These are phyloP conservation scores for Tuber aestivum DNA, from an alignment of 495 filamentous ascomycete species.

Conservation along the genomic window DNA sequence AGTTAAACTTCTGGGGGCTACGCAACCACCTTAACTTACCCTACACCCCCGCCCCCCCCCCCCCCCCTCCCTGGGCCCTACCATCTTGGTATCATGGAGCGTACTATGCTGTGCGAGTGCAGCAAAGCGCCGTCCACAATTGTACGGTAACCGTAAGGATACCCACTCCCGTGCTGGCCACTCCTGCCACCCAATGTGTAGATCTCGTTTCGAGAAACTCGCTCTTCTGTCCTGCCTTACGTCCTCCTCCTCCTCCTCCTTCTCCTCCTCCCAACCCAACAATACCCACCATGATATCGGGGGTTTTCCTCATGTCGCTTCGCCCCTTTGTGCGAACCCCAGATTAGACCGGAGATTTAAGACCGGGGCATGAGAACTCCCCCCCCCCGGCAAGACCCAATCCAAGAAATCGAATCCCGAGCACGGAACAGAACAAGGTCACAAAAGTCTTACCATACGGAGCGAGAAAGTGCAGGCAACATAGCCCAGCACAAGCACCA, in stretches of 20 bases:
- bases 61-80: no score
- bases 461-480: neutral
- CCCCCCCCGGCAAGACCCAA: neutral
- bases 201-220: constrained; percentile 5
- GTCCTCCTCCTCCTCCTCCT: neutral
- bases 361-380: neutral
- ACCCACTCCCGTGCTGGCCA: neutral
- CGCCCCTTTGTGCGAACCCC: neutral
- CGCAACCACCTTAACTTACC: neutral
- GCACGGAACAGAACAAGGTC: neutral
- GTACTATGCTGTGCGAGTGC: neutral
- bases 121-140: neutral
- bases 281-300: neutral
- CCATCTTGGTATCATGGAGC: neutral
- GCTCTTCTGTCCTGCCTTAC: constrained; percentile 5
- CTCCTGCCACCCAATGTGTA: neutral
- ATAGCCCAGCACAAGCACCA: neutral
- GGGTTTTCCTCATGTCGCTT: neutral
- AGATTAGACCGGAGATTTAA: neutral
- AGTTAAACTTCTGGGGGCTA: neutral
- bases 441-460: neutral
- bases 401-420: constrained; percentile 3
- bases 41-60: no score
- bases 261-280: no score
- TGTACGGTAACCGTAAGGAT: neutral